Conservation (phyloP, 2,329 filamentous ascomycete species). For the Herpotrichia juniperi region DNA sequence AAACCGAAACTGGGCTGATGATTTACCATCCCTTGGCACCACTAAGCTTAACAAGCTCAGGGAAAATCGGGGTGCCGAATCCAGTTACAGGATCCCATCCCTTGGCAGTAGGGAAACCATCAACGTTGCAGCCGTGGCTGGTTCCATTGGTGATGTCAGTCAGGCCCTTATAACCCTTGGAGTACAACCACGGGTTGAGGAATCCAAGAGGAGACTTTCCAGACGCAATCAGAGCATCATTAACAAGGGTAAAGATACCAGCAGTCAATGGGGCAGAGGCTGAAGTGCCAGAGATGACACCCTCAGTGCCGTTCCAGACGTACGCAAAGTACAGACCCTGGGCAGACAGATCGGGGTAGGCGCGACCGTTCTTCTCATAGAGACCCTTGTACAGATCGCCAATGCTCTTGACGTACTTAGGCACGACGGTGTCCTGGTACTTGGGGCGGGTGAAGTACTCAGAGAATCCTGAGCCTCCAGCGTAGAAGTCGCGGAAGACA, state of each 20-base stretch:
- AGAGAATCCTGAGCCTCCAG: conserved; percentile 59
- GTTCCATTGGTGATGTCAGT: conserved; percentile 54
- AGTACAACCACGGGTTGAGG: conserved; percentile 67
- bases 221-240: conserved; percentile 62
- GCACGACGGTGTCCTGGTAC: conserved; percentile 55
- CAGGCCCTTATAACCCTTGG: conserved; percentile 53
- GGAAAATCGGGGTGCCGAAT: conserved; percentile 41
- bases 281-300: conserved; percentile 57
- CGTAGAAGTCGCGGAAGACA: conserved; percentile 57
- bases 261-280: conserved; percentile 65
- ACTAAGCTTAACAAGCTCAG: conserved; percentile 29
- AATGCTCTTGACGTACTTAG: conserved; percentile 51
- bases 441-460: conserved; percentile 53
- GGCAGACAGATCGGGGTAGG: conserved; percentile 67
- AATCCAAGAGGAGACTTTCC: conserved; percentile 61
- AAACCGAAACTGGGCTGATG: background rate
- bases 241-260: conserved; percentile 65
- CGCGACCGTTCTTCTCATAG: conserved; percentile 61
- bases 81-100: conserved; percentile 49
- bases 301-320: conserved; percentile 49
- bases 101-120: conserved; percentile 40
- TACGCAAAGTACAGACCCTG: conserved; percentile 60
- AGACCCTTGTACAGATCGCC: conserved; percentile 54
- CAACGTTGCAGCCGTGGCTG: conserved; percentile 45
- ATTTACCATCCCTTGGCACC: conserved; percentile 1